phyloP scores from a whole-genome alignment of 768 basidiomycete species.

The Lenzites betulinus region DNA sequence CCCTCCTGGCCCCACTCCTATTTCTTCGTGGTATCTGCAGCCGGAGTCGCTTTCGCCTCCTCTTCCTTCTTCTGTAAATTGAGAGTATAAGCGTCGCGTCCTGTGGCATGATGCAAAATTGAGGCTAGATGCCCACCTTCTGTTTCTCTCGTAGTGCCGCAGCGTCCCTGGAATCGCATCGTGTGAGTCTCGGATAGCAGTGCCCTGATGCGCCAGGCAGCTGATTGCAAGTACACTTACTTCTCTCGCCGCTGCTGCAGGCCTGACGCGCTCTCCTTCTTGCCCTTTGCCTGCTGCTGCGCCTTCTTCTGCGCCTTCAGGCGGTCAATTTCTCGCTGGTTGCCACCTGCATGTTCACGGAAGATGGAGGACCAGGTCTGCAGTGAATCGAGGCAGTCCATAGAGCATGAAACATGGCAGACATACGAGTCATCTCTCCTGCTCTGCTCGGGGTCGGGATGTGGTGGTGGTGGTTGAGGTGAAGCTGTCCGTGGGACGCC shows the following conservation, averaged over 20 bases:
- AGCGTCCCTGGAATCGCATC: conserved; percentile 58
- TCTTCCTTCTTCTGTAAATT: conserved; percentile 35
- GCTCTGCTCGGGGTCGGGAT: not conserved
- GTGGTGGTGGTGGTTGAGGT: conserved; percentile 10
- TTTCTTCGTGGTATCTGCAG: conserved; percentile 29
- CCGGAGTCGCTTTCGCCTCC: conserved; percentile 27
- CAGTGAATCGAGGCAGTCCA: conserved; percentile 24
- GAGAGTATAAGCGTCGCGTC: not conserved
- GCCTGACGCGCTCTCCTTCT: conserved; percentile 67
- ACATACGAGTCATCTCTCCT: conserved; percentile 24
- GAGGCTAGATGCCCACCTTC: conserved; percentile 51
- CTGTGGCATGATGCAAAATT: not conserved
- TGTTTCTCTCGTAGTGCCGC: conserved; percentile 76
- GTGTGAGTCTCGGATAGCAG: not conserved
- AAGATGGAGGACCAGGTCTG: not conserved
- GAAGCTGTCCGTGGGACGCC: conserved; percentile 14
- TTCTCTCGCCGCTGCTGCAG: conserved; percentile 74
- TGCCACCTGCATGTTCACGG: conserved; percentile 57
- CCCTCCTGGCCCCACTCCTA: conserved; percentile 28
- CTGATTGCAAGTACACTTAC: conserved; percentile 46
- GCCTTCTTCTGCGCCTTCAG: conserved; percentile 73
- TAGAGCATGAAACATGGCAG: not conserved
- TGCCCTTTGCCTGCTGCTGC: conserved; percentile 49
- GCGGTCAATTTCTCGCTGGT: conserved; percentile 80
- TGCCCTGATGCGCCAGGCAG: not conserved